phyloP scores from a whole-genome alignment of 2,329 filamentous ascomycete genomes.

The Verruconis gallopava region DNA sequence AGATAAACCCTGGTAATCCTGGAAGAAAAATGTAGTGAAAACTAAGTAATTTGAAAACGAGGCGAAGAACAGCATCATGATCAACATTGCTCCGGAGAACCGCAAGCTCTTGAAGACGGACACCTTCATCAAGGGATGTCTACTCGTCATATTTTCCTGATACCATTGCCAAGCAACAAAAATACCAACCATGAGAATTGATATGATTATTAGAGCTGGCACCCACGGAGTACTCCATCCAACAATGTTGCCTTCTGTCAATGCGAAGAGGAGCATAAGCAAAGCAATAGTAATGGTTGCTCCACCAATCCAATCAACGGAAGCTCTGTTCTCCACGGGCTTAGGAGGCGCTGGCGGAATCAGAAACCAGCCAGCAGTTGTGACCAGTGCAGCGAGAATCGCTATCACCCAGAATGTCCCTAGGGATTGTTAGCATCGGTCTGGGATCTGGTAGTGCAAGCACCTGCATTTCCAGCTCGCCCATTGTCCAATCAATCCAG shows the following conservation, averaged over 20 bases:
- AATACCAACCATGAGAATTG: conserved; percentile 40
- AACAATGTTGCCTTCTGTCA: conserved; percentile 57
- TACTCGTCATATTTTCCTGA: conserved; percentile 39
- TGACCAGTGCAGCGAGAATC: conserved; percentile 44
- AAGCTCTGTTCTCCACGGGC: conserved; percentile 25
- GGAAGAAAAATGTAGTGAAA: conserved; percentile 57
- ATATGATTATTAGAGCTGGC: conserved; percentile 44
- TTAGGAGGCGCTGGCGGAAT: conserved; percentile 41
- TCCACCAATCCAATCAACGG: conserved; percentile 56
- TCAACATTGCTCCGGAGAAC: conserved; percentile 50
- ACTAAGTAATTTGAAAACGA: conserved; percentile 56
- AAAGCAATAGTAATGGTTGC: conserved; percentile 49
- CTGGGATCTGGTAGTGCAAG: background rate
- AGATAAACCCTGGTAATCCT: conserved; percentile 49
- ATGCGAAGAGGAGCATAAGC: conserved; percentile 49
- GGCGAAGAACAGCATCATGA: conserved; percentile 54
- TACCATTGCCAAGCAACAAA: conserved; percentile 51
- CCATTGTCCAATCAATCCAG: conserved; percentile 51
- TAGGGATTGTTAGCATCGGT: background rate
- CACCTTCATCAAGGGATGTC: conserved; percentile 51
- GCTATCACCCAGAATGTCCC: conserved; percentile 39
- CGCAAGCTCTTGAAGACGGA: conserved; percentile 47
- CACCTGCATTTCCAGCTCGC: conserved; percentile 46
- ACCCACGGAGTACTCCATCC: conserved; percentile 55
- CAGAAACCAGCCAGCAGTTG: conserved; percentile 43